These are phyloP conservation scores for Agaricales sp. DNA, from an alignment of 1,284 basidiomycete species.

Conservation along the genomic window DNA sequence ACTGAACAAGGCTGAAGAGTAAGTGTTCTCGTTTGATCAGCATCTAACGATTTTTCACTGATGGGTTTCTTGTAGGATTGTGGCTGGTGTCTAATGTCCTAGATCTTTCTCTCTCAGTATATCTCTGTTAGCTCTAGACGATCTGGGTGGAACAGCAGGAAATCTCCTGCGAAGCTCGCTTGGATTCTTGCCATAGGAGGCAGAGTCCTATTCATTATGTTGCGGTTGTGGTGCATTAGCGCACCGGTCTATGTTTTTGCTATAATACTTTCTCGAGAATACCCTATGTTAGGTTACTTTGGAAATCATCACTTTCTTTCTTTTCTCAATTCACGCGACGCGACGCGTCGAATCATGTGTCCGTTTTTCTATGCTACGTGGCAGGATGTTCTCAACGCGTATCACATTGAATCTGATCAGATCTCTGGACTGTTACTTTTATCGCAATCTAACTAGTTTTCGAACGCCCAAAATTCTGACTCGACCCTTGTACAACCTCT, in stretches of 20 bases:
- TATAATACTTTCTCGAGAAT: neutral
- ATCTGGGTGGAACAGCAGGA: too few relatives aligned
- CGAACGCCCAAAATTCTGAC: neutral
- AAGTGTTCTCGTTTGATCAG: constrained; percentile 22
- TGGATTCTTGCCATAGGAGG: too few relatives aligned
- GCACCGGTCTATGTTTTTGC: too few relatives aligned
- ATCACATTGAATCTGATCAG: neutral
- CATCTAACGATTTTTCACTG: neutral
- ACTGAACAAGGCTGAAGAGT: constrained; percentile 89
- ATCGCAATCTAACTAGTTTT: neutral
- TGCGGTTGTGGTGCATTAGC: too few relatives aligned
- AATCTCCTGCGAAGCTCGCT: too few relatives aligned
- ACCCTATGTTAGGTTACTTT: neutral
- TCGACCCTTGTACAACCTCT: neutral
- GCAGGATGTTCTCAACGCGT: neutral
- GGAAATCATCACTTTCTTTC: neutral
- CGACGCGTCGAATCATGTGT: neutral
- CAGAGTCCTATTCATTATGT: too few relatives aligned
- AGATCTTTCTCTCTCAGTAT: neutral
- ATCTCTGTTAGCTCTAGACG: neutral
- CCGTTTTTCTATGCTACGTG: constrained; percentile 1
- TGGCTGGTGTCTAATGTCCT: constrained; percentile 17
- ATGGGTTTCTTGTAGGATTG: constrained; percentile 15
- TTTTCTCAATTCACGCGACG: neutral
- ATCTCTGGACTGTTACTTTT: neutral